phyloP scores from a whole-genome alignment of 495 filamentous ascomycete species.

The Penicillium macrosclerotiorum region DNA sequence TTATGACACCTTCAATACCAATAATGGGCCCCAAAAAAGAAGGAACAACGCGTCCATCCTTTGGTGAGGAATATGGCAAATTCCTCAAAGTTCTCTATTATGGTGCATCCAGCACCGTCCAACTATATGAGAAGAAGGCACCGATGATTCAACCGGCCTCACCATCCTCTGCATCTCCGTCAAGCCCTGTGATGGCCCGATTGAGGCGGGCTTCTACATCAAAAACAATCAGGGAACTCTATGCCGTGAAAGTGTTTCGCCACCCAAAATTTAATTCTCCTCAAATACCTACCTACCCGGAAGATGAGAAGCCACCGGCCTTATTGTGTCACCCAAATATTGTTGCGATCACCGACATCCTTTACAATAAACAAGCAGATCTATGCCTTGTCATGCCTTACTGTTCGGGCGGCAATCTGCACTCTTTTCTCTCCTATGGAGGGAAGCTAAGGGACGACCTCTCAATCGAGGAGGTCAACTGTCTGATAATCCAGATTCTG shows the following conservation, averaged over 20 bases:
- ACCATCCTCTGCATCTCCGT: not conserved
- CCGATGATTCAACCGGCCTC: not conserved
- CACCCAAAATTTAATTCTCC: not conserved
- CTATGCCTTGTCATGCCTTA: constrained; percentile 22
- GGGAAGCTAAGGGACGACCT: not conserved
- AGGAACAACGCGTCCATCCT: not conserved
- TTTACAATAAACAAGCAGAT: constrained; percentile 14
- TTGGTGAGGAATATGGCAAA: constrained; percentile 5
- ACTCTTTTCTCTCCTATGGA: constrained; percentile 7
- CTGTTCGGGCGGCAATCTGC: constrained; percentile 16
- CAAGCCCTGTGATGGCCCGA: not conserved
- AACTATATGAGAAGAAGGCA: constrained; percentile 9
- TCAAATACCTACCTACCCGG: not conserved
- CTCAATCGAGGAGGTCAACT: constrained; percentile 7
- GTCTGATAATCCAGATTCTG: constrained; percentile 50
- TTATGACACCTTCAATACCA: not conserved
- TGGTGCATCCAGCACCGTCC: constrained; percentile 7
- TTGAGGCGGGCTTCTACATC: constrained; percentile 2
- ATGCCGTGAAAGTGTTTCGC: constrained; percentile 13
- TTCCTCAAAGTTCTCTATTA: constrained; percentile 14
- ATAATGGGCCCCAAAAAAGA: not conserved
- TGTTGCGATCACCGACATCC: constrained; percentile 11
- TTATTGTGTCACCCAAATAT: constrained; percentile 15
- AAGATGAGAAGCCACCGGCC: not conserved
- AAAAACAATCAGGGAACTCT: not conserved